Evolutionary conservation across 352 stramenopile species (phyloP).

Genomic region (Lagenidium giganteum): DNA sequence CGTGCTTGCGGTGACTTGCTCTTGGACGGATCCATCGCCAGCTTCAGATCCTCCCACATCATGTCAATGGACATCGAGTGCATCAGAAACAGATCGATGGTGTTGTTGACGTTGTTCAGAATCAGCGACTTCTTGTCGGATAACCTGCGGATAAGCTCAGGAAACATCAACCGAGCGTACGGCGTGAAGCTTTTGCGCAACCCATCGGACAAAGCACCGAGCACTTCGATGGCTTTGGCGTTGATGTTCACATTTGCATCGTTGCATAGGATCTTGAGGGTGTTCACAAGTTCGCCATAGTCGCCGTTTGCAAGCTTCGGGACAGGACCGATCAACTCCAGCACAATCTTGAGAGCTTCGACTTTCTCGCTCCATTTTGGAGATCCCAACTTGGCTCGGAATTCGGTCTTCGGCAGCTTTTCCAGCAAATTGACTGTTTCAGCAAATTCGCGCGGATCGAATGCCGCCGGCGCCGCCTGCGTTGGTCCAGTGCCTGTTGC

Average conservation of each 20-base stretch:
- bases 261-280: slow-evolving; percentile 70
- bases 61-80: slow-evolving; percentile 81
- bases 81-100: slow-evolving; percentile 74
- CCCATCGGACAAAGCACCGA: slow-evolving; percentile 71
- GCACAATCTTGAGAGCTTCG: slow-evolving; percentile 78
- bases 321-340: slow-evolving; percentile 74
- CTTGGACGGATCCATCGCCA: slow-evolving; percentile 60
- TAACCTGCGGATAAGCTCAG: slow-evolving; percentile 75
- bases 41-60: slow-evolving; percentile 84
- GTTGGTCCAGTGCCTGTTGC: slow-evolving; percentile 1
- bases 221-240: slow-evolving; percentile 79
- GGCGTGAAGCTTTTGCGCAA: slow-evolving; percentile 79
- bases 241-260: slow-evolving; percentile 88
- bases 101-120: slow-evolving; percentile 78
- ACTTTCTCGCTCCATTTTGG: slow-evolving; percentile 88
- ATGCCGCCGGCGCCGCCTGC: slow-evolving; percentile 18
- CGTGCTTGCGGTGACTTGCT: slow-evolving; percentile 80
- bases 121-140: slow-evolving; percentile 87
- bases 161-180: slow-evolving; percentile 69
- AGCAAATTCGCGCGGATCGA: slow-evolving; percentile 82
- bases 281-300: slow-evolving; percentile 84
- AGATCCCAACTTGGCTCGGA: slow-evolving; percentile 62
- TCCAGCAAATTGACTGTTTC: slow-evolving; percentile 81
- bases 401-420: slow-evolving; percentile 77
- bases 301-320: slow-evolving; percentile 84